These are phyloP conservation scores for Trichoderma semiorbis DNA, from an alignment of 2,329 filamentous ascomycete species.

Conservation along the genomic window DNA sequence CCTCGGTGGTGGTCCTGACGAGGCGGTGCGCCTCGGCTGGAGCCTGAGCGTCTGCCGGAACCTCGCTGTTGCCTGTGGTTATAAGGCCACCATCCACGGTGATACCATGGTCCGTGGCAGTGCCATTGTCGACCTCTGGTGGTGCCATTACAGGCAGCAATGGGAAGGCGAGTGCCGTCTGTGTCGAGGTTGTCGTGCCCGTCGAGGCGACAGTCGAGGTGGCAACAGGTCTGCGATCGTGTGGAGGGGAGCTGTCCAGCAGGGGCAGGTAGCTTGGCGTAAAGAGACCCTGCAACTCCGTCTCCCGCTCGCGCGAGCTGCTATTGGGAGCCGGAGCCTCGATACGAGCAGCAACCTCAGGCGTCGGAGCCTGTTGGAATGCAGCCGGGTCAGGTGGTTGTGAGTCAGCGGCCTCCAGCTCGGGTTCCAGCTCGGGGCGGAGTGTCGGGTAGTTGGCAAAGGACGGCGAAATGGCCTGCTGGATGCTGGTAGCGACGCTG, in stretches of 20 bases:
- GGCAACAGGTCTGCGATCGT: conserved; percentile 16
- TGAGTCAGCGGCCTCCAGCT: conserved; percentile 37
- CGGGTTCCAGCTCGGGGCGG: conserved; percentile 36
- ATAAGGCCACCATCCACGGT: conserved; percentile 24
- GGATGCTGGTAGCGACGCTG: conserved; percentile 45
- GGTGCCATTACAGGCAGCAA: conserved; percentile 26
- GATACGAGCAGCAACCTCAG: conserved; percentile 22
- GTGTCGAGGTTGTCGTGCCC: conserved; percentile 1
- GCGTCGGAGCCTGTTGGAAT: conserved; percentile 31
- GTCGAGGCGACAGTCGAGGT: not conserved
- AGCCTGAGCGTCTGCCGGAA: conserved; percentile 9
- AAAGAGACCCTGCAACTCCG: conserved; percentile 58
- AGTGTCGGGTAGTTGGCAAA: conserved; percentile 46
- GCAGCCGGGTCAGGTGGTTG: conserved; percentile 28
- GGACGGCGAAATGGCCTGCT: conserved; percentile 44
- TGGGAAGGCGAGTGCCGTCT: conserved; percentile 16
- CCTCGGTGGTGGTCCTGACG: conserved; percentile 39
- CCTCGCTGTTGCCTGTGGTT: conserved; percentile 6
- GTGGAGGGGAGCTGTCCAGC: conserved; percentile 45
- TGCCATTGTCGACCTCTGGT: conserved; percentile 22
- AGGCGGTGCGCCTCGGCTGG: conserved; percentile 37
- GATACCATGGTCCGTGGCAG: conserved; percentile 21
- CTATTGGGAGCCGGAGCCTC: conserved; percentile 28
- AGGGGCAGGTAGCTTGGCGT: conserved; percentile 61
- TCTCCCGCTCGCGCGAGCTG: conserved; percentile 53